Conservation (phyloP, 2,329 filamentous ascomycete genomes). For the Paracoccidioides brasiliensis region DNA sequence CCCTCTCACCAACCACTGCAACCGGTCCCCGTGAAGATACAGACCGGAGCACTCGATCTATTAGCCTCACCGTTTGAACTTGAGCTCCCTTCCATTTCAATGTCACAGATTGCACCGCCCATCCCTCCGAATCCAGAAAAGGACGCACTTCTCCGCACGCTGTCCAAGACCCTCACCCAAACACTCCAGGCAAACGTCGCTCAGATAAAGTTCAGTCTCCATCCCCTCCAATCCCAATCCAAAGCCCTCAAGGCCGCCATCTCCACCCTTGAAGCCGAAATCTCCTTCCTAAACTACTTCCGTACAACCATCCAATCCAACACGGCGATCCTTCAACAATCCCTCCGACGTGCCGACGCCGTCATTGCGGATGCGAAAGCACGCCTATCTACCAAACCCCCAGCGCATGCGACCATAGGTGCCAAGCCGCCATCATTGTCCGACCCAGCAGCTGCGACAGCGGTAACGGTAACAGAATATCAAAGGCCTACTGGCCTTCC, state of each 20-base stretch:
- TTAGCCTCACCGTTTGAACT: conserved; percentile 51
- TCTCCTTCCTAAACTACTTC: conserved; percentile 56
- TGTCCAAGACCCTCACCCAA: conserved; percentile 56
- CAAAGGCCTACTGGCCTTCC: conserved; percentile 39
- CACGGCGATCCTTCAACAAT: conserved; percentile 61
- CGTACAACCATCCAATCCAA: conserved; percentile 62
- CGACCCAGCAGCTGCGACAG: background rate
- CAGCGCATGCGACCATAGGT: conserved; percentile 4
- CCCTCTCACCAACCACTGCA: conserved; percentile 8
- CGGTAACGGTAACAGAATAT: conserved; percentile 20
- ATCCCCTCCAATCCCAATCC: conserved; percentile 66
- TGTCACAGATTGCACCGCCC: conserved; percentile 53
- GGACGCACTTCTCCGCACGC: conserved; percentile 65
- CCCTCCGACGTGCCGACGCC: conserved; percentile 63
- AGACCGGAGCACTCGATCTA: conserved; percentile 39
- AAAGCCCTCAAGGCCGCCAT: conserved; percentile 60
- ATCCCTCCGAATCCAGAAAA: conserved; percentile 95
- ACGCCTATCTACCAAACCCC: conserved; percentile 29
- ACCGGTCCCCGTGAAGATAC: conserved; percentile 16
- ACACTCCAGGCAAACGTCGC: conserved; percentile 56
- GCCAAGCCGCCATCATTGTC: conserved; percentile 9
- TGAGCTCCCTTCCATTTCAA: conserved; percentile 37
- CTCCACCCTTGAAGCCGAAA: conserved; percentile 57
- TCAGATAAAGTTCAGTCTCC: conserved; percentile 61
- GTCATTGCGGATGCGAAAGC: conserved; percentile 61